Evolutionary conservation across 805 yeast species (phyloP), one percentile per base, ranked within the genome.

Genomic region (Yamadazyma tumulicola): DNA sequence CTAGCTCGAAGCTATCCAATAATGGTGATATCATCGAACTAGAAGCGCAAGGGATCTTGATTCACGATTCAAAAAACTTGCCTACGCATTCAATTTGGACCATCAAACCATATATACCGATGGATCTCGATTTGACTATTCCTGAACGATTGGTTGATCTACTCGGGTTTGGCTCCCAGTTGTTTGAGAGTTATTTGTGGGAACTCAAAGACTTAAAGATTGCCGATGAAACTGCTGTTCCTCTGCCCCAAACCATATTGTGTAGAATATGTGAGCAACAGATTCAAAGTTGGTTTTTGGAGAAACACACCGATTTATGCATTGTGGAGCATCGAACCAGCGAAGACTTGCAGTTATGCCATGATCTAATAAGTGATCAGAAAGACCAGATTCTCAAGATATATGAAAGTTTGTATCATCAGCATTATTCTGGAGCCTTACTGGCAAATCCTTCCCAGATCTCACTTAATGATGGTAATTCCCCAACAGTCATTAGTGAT

Each of bases 261-360:
- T 93, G 99, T 57, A 73, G 96, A 31, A 88, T 93, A 18, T 93
- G 99, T 59, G 99, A 93, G 52, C 78, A 79, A 19, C 74, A 74
- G 31, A 79, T 88, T n/a, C 96, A 95, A 4, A 84, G 88, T 4
- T 93, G 98, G 98, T 93, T 95, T 83, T 67, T 93, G 25, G 98
- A 91, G 48, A 74, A 81, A 32, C 99, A 93, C 59, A 81, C 91
- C 1, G 93, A 88, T 51, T 63, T 85, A 30, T 93, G 99, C 49
- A 67, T 85, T 19, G 74, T 85, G 22, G 97, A 89, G 55, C 95
- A 88, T 59, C 74, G 79, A 48, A 75, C 84, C 8, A 88, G 81
- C 50, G 88, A 87, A 46, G 79, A 80, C 21, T 77, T 91, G 7
- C 85, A 83, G 50, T 47, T 69, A 22, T 65, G 79, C 29, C 96